Evolutionary conservation across 129 eudicot species (phyloP), one percentile per base, ranked within the genome.

Genomic region (Arctium lappa): DNA sequence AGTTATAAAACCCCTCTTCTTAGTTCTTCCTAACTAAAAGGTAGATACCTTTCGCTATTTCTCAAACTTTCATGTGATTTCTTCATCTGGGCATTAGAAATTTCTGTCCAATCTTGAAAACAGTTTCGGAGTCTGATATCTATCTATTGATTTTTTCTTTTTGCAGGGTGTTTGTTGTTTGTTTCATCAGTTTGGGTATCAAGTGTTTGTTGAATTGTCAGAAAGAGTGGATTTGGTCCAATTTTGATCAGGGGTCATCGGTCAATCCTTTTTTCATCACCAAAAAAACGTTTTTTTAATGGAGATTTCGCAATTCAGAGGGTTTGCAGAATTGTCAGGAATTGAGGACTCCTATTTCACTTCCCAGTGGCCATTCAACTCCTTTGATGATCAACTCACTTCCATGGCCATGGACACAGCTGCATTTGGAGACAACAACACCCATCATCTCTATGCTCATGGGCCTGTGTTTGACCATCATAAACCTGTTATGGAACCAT

Each of bases 321-420:
- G 89, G 69, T 86, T 87, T 6, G 72, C 88, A 69, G 94, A 89
- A 36, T 39, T 90, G 87, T 86, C 86, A 86, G 97, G 91, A 86
- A 82, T 91, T 80, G 94, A 90, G 75, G 95, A 91, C 83, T 78
- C 84, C n/a, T 79, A 86, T n/a, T 85, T 88, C 70, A 77, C 40
- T 62, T 82, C 85, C 13, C 91, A 88, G 31, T 91, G 93, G 90
- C 93, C 92, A 3, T 37, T 89, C 40, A 90, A 80, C 80, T 81
- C 87, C 11, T 63, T 81, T 62, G 88, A 89, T 74, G 91, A 91
- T 78, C 92, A 90, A 29, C 83, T 89, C 7, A 80, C 16, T 75
- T 42, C 81, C 12, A 42, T 80, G 46, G 77, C 85, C 18, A 69
- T 70, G 80, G 78, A 85, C 39, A 82, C 76, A 73, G 82, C 78